Base-by-base conservation (phyloP, 2,329 filamentous ascomycete genomes). In the Diplodia sapinea region DNA sequence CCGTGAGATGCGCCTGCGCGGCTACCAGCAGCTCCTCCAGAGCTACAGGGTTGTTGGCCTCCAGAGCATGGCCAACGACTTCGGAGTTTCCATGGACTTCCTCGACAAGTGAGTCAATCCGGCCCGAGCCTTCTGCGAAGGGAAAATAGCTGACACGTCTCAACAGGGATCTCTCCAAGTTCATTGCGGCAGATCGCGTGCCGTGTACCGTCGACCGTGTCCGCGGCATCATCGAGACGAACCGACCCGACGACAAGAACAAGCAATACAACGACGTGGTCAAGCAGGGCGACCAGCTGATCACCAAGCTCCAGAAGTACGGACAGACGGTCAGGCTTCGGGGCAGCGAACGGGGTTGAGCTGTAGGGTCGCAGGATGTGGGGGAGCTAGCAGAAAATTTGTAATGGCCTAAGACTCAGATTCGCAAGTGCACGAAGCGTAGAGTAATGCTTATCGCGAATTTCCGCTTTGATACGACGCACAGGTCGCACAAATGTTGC, bases 221-320 rank as follows among this genome's bases (percentile, higher is more conserved):
- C 71, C 92, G 94, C 69, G 95, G 94, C 72, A 91, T 98, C 73
- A 98, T 99, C 75, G 95, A 98, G 86, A 99, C 95, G 54, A 97
- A 97, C 83, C 88, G 95, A 66, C 94, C 94, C 9, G 95, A 98
- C 78, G 94, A 97, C 83, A 99, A 99, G 89, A 98, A 98, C 86
- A 97, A 97, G 87, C 95, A 99, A 83, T 99, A 99, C 82, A 91
- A 94, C 74, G 95, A 99, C 74, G 93, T 98, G 47, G 93, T 99
- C 70, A 95, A 95, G 83, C 95, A 98, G 79, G 95, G 95, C 38
- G 95, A 99, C 80, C 92, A 96, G 81, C 86, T 99, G 70, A 98
- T 99, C 79, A 99, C 95, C 68, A 99, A 99, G 86, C 85, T 99
- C 73, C 95, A 99, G 83, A 99, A 99, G 86, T 99, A 99, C 80